Evolutionary conservation across 1,284 basidiomycete genomes (phyloP).

Genomic region (Marasmius oreades): DNA sequence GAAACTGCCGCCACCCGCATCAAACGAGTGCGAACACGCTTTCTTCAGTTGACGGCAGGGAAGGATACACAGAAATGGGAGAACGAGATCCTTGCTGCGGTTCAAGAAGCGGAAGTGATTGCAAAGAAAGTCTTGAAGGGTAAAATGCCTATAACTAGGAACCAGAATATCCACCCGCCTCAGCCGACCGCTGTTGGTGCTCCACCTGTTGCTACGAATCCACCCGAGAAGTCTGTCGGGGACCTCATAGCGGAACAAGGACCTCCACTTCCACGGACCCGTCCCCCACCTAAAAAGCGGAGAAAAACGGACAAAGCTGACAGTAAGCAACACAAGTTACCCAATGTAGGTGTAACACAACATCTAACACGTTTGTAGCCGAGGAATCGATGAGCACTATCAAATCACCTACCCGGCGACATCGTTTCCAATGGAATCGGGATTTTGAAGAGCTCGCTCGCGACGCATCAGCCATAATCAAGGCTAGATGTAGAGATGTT

Average conservation of each 20-base stretch:
- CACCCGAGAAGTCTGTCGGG: slow-evolving; percentile 51
- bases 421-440: slow-evolving; percentile 78
- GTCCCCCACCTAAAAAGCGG: slow-evolving; percentile 32
- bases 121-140: slow-evolving; percentile 39
- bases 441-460: slow-evolving; percentile 86
- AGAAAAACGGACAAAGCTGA: slow-evolving; percentile 32
- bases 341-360: neutral
- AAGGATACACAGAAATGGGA: slow-evolving; percentile 59
- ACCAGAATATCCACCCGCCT: slow-evolving; percentile 18
- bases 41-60: slow-evolving; percentile 50
- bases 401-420: slow-evolving; percentile 38
- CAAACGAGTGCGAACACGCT: slow-evolving; percentile 49
- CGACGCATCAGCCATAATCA: slow-evolving; percentile 81
- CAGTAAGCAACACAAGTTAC: slow-evolving; percentile 10
- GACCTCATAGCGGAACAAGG: slow-evolving; percentile 56
- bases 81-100: slow-evolving; percentile 48
- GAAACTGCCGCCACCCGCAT: slow-evolving; percentile 47
- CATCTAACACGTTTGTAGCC: slow-evolving; percentile 1
- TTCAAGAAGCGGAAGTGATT: slow-evolving; percentile 51
- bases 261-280: slow-evolving; percentile 31
- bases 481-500: slow-evolving; percentile 64
- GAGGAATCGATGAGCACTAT: slow-evolving; percentile 7
- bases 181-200: slow-evolving; percentile 22
- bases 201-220: slow-evolving; percentile 36
- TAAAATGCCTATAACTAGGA: slow-evolving; percentile 18